Conservation (phyloP, 1,284 basidiomycete species). For the Puccinia triticina region DNA sequence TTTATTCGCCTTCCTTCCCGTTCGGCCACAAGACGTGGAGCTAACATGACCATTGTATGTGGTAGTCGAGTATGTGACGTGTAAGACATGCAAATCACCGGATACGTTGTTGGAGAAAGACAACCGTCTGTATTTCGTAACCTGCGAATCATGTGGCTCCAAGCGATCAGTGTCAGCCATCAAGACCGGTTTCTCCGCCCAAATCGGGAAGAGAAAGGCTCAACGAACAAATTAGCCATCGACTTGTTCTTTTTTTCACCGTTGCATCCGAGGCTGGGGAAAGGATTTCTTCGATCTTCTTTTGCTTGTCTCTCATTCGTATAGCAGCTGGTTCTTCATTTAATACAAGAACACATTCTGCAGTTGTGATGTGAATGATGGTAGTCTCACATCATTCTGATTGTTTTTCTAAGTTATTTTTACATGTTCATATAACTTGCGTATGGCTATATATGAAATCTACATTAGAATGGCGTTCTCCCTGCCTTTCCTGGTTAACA, state of each 20-base stretch:
- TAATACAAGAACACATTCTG: background rate
- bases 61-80: slow-evolving; percentile 96
- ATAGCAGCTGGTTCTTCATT: background rate
- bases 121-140: slow-evolving; percentile 99
- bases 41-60: background rate
- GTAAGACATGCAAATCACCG: slow-evolving; percentile 98
- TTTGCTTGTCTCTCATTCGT: background rate
- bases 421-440: background rate
- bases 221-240: slow-evolving; percentile 40
- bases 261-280: background rate
- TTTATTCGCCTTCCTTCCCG: slow-evolving; percentile 10
- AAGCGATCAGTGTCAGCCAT: slow-evolving; percentile 86
- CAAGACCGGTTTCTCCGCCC: slow-evolving; percentile 98
- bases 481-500: background rate
- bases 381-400: background rate
- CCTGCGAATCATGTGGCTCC: slow-evolving; percentile 85
- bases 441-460: background rate
- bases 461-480: background rate
- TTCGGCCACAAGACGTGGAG: background rate
- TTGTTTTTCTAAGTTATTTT: slow-evolving; percentile 5
- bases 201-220: slow-evolving; percentile 71
- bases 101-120: slow-evolving; percentile 95
- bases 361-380: background rate
- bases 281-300: background rate
- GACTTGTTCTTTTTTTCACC: background rate